A percentile compares a stretch with the other conserved stretches of the same genome.
Evolutionary conservation across 768 basidiomycete species (phyloP).

Genomic region (Podaxis rugospora): DNA sequence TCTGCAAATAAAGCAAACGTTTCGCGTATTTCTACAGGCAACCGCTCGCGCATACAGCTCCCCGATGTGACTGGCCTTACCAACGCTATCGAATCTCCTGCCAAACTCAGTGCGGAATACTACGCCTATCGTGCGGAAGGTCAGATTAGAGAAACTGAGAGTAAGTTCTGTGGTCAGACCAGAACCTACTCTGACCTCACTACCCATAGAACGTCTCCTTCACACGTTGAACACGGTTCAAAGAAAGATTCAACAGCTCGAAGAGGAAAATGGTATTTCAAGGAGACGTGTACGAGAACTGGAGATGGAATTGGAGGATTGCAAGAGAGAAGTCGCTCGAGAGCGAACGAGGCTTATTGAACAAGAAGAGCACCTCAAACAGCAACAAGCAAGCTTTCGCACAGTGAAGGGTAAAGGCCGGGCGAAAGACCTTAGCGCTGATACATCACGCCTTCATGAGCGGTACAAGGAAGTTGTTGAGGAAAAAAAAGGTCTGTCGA

Average conservation of each 20-base stretch:
- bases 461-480: constrained; percentile 77
- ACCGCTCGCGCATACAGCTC: constrained; percentile 45
- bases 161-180: constrained; percentile 28
- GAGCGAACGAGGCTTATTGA: constrained; percentile 66
- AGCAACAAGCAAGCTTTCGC: constrained; percentile 27
- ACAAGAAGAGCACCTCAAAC: constrained; percentile 42
- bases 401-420: constrained; percentile 35
- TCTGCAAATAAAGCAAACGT: constrained; percentile 14
- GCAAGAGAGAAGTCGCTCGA: constrained; percentile 69
- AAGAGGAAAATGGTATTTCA: constrained; percentile 79
- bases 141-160: constrained; percentile 58
- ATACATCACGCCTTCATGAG: constrained; percentile 35
- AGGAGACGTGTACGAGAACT: constrained; percentile 81
- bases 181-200: not conserved
- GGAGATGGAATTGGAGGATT: constrained; percentile 80
- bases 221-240: constrained; percentile 62
- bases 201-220: constrained; percentile 49
- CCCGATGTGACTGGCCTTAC: constrained; percentile 87
- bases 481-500: constrained; percentile 75
- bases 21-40: constrained; percentile 4
- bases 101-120: constrained; percentile 50
- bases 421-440: constrained; percentile 24
- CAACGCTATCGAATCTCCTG: constrained; percentile 71
- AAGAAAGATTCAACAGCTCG: constrained; percentile 64
- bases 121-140: constrained; percentile 42